A percentile compares a stretch with the other conserved stretches of the same genome.
Evolutionary conservation across 805 yeast genomes (phyloP).

Genomic region (Teunomyces cretensis): DNA sequence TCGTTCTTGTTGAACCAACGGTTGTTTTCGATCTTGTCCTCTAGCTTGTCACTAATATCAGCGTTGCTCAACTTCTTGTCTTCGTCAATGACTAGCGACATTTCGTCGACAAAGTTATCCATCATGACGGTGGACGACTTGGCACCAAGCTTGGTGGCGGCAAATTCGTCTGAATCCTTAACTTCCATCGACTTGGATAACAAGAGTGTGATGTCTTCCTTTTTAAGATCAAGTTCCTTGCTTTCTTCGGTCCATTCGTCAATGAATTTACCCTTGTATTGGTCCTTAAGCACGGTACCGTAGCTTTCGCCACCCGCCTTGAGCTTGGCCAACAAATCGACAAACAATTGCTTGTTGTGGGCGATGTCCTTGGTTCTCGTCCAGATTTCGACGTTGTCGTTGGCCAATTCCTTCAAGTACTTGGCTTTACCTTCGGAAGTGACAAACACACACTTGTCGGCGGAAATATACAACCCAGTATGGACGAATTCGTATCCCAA

Average conservation of each 20-base stretch:
- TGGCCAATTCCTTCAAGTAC: slow-evolving; percentile 61
- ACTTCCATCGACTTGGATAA: slow-evolving; percentile 58
- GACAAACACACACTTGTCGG: slow-evolving; percentile 58
- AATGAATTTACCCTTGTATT: slow-evolving; percentile 79
- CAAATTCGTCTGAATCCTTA: slow-evolving; percentile 79
- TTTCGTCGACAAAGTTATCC: slow-evolving; percentile 81
- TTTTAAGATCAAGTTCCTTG: slow-evolving; percentile 27
- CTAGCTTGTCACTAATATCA: slow-evolving; percentile 71
- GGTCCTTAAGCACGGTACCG: slow-evolving; percentile 75
- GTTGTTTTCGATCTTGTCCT: slow-evolving; percentile 73
- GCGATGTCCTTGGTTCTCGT: slow-evolving; percentile 79
- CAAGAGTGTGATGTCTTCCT: slow-evolving; percentile 51
- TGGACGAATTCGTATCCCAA: slow-evolving; percentile 96
- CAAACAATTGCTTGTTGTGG: slow-evolving; percentile 67
- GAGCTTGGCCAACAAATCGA: slow-evolving; percentile 51
- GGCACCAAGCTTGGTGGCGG: slow-evolving; percentile 65
- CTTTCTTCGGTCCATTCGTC: slow-evolving; percentile 64
- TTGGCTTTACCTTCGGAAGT: slow-evolving; percentile 86
- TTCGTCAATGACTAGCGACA: slow-evolving; percentile 85
- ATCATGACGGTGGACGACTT: slow-evolving; percentile 76
- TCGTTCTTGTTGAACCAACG: slow-evolving; percentile 59
- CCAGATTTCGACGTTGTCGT: slow-evolving; percentile 53
- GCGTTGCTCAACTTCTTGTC: slow-evolving; percentile 74
- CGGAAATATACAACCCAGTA: slow-evolving; percentile 67
- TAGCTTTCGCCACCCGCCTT: slow-evolving; percentile 40